Evolutionary conservation across 495 filamentous ascomycete genomes (phyloP), one percentile per base, ranked within the genome.

Genomic region (Echria macrotheca): DNA sequence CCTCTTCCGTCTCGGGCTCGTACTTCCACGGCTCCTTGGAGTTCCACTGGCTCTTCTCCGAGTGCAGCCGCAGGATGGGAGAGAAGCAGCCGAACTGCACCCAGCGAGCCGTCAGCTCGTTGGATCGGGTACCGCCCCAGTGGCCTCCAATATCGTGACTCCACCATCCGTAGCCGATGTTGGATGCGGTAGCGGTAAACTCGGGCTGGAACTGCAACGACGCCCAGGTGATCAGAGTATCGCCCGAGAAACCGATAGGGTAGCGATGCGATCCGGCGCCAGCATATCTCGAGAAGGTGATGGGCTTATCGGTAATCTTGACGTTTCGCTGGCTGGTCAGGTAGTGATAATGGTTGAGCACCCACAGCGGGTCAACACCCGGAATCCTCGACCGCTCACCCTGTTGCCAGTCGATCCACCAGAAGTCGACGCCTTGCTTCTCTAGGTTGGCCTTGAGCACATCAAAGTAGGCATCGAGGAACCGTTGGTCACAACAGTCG

Each of bases 321-420:
- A 63, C n/a, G 32, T 50, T 60, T 1, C 62, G 66, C 9, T 47
- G 52, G 47, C 67, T 73, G 44, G 79, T 74, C 2, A 80, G 69
- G 56, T 73, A 83, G 39, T 79, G 74, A 53, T 70, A 81, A 50
- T 83, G 79, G 55, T 82, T 83, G 38, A 83, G 68, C n/a, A 81
- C 56, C 78, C 79, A 82, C 1, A 83, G 60, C 0, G 79, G 79
- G 57, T 83, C 79, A 28, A 82, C 67, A 9, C 79, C 79, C 0
- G 71, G 72, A 22, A 78, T 69, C 10, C 60, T 61, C 1, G 77
- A 77, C 41, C 66, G 46, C 12, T 52, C 57, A 2, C 79, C 79
- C 60, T 83, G 79, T 59, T 83, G 79, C 79, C 79, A 83, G 61
- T 83, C 79, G 24, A 80, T 64, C 79, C 79, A 83, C 77, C 75